Evolutionary conservation across 306 rosid species (phyloP).

Genomic region (Casuarina equisetifolia): DNA sequence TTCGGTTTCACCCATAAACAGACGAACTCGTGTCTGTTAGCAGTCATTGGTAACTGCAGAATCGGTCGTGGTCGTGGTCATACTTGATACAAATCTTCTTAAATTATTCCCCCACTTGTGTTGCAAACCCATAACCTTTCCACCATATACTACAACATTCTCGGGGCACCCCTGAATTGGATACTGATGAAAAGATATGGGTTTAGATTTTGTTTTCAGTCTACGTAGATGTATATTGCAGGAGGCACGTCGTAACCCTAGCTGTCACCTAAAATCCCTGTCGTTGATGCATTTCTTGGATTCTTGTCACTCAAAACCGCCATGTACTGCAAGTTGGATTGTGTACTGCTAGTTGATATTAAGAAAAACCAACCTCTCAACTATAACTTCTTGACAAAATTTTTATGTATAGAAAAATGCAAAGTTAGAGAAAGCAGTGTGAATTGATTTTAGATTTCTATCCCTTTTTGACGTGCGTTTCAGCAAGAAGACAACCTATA

Average conservation of each 20-base stretch:
- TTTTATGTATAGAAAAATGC: not conserved
- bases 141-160: not conserved
- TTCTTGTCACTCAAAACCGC: not conserved
- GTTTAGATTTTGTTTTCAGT: slow-evolving; percentile 1
- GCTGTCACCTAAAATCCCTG: slow-evolving; percentile 5
- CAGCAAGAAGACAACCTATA: not conserved
- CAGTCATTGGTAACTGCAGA: not conserved
- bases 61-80: not conserved
- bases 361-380: too few relatives aligned
- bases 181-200: not conserved
- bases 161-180: not conserved
- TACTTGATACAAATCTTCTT: not conserved
- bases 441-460: too few relatives aligned
- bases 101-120: slow-evolving; percentile 14
- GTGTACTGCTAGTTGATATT: too few relatives aligned
- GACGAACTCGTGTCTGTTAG: not conserved
- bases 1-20: too few relatives aligned
- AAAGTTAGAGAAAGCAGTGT: not conserved
- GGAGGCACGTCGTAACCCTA: not conserved
- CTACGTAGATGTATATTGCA: not conserved
- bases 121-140: not conserved
- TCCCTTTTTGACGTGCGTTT: not conserved
- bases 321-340: too few relatives aligned
- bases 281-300: not conserved
- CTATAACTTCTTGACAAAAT: not conserved